Conservation (phyloP, 495 filamentous ascomycete genomes). For the Neurospora sp. region DNA sequence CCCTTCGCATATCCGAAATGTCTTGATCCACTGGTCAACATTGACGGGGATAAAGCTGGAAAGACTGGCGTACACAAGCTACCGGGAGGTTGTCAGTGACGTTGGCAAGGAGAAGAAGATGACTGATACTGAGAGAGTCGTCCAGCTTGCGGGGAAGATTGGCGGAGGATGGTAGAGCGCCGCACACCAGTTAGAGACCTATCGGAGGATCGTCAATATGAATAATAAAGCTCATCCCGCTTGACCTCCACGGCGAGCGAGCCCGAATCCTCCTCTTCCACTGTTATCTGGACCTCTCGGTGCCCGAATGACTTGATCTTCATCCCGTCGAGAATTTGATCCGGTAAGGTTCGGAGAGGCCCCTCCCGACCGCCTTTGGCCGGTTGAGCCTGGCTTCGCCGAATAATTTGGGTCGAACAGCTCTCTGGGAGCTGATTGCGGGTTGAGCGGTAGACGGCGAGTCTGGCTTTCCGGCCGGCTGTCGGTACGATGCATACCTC, state of each 20-base stretch:
- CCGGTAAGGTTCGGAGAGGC: conserved; percentile 34
- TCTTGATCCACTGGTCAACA: conserved; percentile 62
- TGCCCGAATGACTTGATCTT: conserved; percentile 46
- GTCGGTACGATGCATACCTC: conserved; percentile 3
- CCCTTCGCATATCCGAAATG: conserved; percentile 43
- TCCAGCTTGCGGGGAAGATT: conserved; percentile 83
- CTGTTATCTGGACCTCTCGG: conserved; percentile 69
- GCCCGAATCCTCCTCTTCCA: conserved; percentile 63
- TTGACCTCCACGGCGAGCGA: conserved; percentile 28
- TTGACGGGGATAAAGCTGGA: conserved; percentile 59
- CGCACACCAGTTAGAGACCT: conserved; percentile 5
- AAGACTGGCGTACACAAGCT: conserved; percentile 73
- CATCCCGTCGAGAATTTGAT: conserved; percentile 37
- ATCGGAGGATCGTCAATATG: neutral
- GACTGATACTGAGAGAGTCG: conserved; percentile 68
- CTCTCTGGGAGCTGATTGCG: conserved; percentile 25
- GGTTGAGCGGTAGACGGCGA: conserved; percentile 5
- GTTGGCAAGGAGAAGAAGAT: conserved; percentile 62
- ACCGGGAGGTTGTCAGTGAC: conserved; percentile 86
- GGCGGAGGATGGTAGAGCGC: conserved; percentile 78
- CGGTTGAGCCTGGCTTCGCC: conserved; percentile 43
- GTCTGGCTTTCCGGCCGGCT: conserved; percentile 14
- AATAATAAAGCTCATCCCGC: conserved; percentile 22
- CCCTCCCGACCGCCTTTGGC: conserved; percentile 44
- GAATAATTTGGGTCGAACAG: conserved; percentile 70